These are phyloP conservation scores for Heliamphora pulchella DNA, from an alignment of 179 eudicot species.

Conservation along the genomic window DNA sequence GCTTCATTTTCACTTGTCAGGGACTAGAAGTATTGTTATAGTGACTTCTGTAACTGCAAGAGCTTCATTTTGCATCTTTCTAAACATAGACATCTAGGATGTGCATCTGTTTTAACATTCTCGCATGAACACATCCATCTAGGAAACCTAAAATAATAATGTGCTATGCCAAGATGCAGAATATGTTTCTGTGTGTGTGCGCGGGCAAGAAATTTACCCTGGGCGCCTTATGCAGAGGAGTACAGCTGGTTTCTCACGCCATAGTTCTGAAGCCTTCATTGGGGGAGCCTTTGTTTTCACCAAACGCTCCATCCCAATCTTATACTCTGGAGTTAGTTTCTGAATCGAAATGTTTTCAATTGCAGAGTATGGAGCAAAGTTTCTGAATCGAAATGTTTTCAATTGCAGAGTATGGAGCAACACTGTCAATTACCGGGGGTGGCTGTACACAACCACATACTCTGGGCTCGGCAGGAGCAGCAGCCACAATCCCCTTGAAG, in stretches of 20 bases:
- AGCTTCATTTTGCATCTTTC: neutral
- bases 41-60: too few species aligned
- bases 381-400: too few species aligned
- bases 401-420: slow-evolving; percentile 40
- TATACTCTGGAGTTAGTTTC: slow-evolving; percentile 45
- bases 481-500: too few species aligned
- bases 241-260: slow-evolving; percentile 42
- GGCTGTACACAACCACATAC: slow-evolving; percentile 49
- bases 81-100: neutral
- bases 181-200: too few species aligned
- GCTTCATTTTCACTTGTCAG: too few species aligned
- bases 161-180: neutral
- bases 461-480: slow-evolving; percentile 36
- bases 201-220: slow-evolving; percentile 28
- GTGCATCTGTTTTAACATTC: neutral
- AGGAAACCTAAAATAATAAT: too few species aligned
- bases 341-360: slow-evolving; percentile 37
- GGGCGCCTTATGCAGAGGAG: slow-evolving; percentile 42
- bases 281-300: slow-evolving; percentile 40
- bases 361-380: too few species aligned
- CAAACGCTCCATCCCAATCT: slow-evolving; percentile 37
- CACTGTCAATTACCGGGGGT: slow-evolving; percentile 27
- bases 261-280: slow-evolving; percentile 38
- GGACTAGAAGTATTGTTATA: too few species aligned
- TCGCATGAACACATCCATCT: too few species aligned